Base-by-base conservation (phyloP, 129 eudicot genomes). In the Gnaphalium uliginosum region DNA sequence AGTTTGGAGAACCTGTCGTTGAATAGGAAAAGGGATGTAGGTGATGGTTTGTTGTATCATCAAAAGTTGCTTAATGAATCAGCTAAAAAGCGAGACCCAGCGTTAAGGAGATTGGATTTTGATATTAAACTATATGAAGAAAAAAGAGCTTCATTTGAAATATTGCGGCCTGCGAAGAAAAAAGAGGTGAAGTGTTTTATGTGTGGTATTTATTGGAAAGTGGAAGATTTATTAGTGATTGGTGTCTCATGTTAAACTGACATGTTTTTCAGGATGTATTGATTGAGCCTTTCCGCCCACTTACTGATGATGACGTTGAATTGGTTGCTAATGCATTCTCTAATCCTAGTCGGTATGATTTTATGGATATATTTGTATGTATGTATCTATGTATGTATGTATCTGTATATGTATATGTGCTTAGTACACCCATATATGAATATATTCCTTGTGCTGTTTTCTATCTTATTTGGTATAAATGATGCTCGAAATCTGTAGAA, bases 241-340 rank as follows among this genome's bases (percentile, higher is more conserved):
- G 33, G 37, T 85, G 35, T 25, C 53, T 76, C 29, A 32, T 46
- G 56, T 71, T 69, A 51, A 69, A 14, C 33, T 78, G 7, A 24
- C 68, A 68, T 27, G n/a, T 75, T 81, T 76, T 83, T 71, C 84
- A 93, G 96, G 88, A 87, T 58, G 60, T 70, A 43, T 70, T 71
- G 33, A 43, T 61, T 22, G 96, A 94, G 80, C 86, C 93, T 71
- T 94, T 90, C 73, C 68, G 76, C 81, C 87, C 92, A 27, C 99
- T 94, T 65, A 72, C 88, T 0, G 50, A 83, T 46, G 97, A 94
- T 68, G 99, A 91, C 22, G 70, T 46, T 73, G 69, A 58, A 18
- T 78, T 84, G 76, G 92, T 94, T 83, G 32, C 71, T 27, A 68
- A 22, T 29, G 97, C 97, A 25, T 78, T 91, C 9, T 86, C 92